These are phyloP conservation scores for Ascosphaera aggregata DNA, from an alignment of 2,329 filamentous ascomycete species.

Conservation along the genomic window DNA sequence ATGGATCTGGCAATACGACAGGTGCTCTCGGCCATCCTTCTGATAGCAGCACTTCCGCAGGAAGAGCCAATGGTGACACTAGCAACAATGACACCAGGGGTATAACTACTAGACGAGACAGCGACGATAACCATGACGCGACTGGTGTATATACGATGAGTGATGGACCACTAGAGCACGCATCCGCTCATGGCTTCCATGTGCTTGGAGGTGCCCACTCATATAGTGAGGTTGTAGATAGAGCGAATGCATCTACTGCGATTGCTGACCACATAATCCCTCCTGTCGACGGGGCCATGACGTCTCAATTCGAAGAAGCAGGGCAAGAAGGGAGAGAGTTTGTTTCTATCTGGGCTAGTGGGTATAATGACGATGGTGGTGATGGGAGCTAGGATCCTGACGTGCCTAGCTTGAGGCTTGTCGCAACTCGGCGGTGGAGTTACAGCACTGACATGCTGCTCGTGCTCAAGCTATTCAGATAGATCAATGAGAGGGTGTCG, in stretches of 20 bases:
- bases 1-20: background rate
- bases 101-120: background rate
- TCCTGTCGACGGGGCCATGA: background rate
- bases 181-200: background rate
- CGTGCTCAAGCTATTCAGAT: too few relatives aligned
- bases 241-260: too few relatives aligned
- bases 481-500: too few relatives aligned
- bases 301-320: too few relatives aligned
- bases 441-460: too few relatives aligned
- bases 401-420: too few relatives aligned
- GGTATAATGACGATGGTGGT: too few relatives aligned
- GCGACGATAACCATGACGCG: background rate
- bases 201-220: background rate
- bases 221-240: background rate
- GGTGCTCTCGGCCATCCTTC: background rate
- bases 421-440: too few relatives aligned
- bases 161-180: background rate
- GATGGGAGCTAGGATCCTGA: too few relatives aligned
- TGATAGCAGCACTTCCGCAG: background rate
- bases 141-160: background rate
- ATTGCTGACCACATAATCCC: background rate
- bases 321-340: too few relatives aligned
- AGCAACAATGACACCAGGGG: background rate
- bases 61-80: background rate
- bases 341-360: too few relatives aligned